phyloP scores from a whole-genome alignment of 345 rosid genomes.

The Brassica cretica region DNA sequence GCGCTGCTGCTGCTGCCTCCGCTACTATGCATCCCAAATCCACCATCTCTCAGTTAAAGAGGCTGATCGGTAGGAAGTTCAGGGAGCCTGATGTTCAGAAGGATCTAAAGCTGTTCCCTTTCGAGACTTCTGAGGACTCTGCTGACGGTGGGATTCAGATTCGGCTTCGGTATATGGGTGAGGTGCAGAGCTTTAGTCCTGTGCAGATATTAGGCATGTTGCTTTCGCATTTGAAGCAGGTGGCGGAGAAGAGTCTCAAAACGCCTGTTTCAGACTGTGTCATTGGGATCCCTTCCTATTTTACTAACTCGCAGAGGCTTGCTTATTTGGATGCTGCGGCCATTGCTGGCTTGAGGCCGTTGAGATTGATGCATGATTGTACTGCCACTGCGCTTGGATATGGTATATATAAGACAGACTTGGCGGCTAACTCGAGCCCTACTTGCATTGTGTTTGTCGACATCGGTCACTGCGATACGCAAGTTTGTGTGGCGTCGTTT shows the following conservation, averaged over 20 bases:
- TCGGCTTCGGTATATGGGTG: constrained; percentile 52
- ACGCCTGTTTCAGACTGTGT: constrained; percentile 56
- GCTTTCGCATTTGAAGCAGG: constrained; percentile 64
- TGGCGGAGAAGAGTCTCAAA: constrained; percentile 52
- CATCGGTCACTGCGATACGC: constrained; percentile 65
- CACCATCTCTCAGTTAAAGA: constrained; percentile 71
- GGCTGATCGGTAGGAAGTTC: constrained; percentile 56
- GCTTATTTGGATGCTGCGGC: constrained; percentile 62
- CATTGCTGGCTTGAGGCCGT: constrained; percentile 62
- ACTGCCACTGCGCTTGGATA: constrained; percentile 72
- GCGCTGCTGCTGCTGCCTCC: constrained; percentile 79
- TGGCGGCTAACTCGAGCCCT: constrained; percentile 43
- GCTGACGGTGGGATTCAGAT: constrained; percentile 59
- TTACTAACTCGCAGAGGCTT: constrained; percentile 58
- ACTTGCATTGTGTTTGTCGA: constrained; percentile 56
- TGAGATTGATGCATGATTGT: constrained; percentile 68
- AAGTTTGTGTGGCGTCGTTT: constrained; percentile 54
- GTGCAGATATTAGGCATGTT: constrained; percentile 66
- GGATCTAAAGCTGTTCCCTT: constrained; percentile 58
- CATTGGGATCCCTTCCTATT: constrained; percentile 66
- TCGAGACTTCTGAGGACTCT: constrained; percentile 44
- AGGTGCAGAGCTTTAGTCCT: constrained; percentile 47
- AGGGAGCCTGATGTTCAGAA: constrained; percentile 51
- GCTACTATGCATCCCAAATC: constrained; percentile 75
- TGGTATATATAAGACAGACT: constrained; percentile 66